Percentiles rank a stretch among this genome's conserved stretches.
These are phyloP conservation scores for Ganoderma boninense DNA, from an alignment of 1,284 basidiomycete genomes.

Conservation along the genomic window DNA sequence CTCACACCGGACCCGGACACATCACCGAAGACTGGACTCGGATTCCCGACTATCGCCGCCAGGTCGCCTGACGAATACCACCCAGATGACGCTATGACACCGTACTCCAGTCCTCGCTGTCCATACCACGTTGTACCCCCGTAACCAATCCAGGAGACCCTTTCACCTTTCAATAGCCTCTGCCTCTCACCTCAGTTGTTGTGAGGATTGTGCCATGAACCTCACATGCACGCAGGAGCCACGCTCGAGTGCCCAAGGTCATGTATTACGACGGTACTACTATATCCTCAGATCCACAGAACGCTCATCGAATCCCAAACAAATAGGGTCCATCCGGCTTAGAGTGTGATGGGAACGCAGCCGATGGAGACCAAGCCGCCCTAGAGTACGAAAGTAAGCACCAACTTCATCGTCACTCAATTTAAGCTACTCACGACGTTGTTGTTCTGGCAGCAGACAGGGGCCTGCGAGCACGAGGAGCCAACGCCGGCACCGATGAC, in stretches of 20 bases:
- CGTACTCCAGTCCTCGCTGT: not conserved
- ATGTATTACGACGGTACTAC: slow-evolving; percentile 14
- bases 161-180: not conserved
- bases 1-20: not conserved
- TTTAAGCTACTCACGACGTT: slow-evolving; percentile 42
- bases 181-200: too few relatives aligned
- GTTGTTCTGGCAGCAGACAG: slow-evolving; percentile 54
- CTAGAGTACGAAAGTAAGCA: slow-evolving; percentile 9
- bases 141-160: not conserved
- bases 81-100: not conserved
- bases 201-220: not conserved
- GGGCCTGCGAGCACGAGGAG: slow-evolving; percentile 40
- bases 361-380: slow-evolving; percentile 34
- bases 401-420: too few relatives aligned
- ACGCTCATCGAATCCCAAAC: not conserved
- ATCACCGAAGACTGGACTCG: slow-evolving; percentile 13
- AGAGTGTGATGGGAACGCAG: slow-evolving; percentile 35
- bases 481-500: slow-evolving; percentile 35
- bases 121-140: not conserved
- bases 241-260: not conserved
- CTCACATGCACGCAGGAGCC: not conserved
- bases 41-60: slow-evolving; percentile 13
- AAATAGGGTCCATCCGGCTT: not conserved
- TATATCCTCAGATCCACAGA: slow-evolving; percentile 11
- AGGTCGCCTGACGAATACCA: not conserved